Conservation (phyloP, 257 asterid species). For the Sherardia arvensis region DNA sequence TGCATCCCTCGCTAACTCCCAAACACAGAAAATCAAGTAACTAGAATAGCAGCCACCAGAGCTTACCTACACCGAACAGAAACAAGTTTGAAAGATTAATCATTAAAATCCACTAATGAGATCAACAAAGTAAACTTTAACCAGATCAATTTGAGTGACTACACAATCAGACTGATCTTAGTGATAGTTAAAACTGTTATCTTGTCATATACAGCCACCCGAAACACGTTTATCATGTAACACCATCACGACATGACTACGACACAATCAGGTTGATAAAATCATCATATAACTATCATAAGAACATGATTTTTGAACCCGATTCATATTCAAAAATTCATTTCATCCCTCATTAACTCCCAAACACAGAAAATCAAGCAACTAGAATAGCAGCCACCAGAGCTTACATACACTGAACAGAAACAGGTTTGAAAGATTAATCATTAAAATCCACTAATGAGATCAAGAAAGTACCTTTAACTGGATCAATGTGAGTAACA, state of each 20-base stretch:
- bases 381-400: neutral
- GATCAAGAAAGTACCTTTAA: conserved; percentile 38
- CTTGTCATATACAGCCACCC: neutral
- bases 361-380: neutral
- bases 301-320: neutral
- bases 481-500: conserved; percentile 50
- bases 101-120: no score
- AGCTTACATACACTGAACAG: neutral
- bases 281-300: neutral
- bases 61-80: no score
- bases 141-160: no score
- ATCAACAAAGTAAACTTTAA: no score
- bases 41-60: no score
- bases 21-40: no score
- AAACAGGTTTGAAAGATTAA: neutral
- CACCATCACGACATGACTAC: no score
- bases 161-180: no score
- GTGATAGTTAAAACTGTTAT: no score
- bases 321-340: neutral
- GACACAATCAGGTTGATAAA: neutral
- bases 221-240: neutral
- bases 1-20: no score
- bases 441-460: neutral
- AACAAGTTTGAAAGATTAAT: no score
- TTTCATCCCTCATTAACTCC: no score